Evolutionary conservation across 257 asterid species (phyloP).

Genomic region (Nicotiana benthamiana): DNA sequence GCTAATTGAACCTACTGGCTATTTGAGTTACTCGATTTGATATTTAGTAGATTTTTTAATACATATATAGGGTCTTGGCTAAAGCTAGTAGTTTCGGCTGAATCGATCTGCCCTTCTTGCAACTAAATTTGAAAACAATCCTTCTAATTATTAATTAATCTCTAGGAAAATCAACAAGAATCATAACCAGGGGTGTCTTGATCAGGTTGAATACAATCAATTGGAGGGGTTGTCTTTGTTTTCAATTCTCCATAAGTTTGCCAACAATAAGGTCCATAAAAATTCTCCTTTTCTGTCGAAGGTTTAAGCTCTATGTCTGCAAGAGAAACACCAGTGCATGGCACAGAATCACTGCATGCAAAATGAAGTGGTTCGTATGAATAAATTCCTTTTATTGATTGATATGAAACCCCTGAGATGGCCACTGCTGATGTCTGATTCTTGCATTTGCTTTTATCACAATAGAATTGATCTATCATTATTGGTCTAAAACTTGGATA

Average conservation of each 20-base stretch:
- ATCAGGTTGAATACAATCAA: constrained; percentile 17
- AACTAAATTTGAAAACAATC: neutral
- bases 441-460: constrained; percentile 24
- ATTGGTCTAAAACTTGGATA: constrained; percentile 32
- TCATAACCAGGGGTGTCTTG: neutral
- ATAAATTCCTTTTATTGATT: constrained; percentile 40
- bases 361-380: constrained; percentile 20
- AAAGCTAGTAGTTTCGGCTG: too few relatives aligned
- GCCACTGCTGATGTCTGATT: constrained; percentile 40
- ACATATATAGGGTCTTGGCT: too few relatives aligned
- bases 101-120: neutral
- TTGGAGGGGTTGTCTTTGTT: constrained; percentile 28
- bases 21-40: neutral
- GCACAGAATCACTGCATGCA: constrained; percentile 35
- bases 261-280: constrained; percentile 29
- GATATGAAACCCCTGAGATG: constrained; percentile 26
- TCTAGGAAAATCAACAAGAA: neutral
- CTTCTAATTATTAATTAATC: neutral
- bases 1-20: too few relatives aligned
- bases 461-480: constrained; percentile 42
- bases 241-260: constrained; percentile 31
- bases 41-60: too few relatives aligned
- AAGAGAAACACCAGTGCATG: constrained; percentile 33
- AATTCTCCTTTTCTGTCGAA: neutral
- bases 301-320: constrained; percentile 18